These are phyloP conservation scores for Boletus sp. DNA, from an alignment of 768 basidiomycete species.

Conservation along the genomic window DNA sequence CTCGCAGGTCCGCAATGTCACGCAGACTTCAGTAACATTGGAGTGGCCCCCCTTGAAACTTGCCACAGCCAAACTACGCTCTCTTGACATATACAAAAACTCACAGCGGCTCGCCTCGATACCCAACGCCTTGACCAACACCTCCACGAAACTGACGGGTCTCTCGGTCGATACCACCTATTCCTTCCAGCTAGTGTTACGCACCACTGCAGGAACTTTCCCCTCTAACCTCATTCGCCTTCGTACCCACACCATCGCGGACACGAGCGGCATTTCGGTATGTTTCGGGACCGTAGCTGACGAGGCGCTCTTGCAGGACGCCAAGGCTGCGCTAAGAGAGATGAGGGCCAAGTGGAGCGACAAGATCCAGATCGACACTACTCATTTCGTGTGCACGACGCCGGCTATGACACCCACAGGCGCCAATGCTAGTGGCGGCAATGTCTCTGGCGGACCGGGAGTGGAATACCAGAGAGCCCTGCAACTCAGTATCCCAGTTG, in stretches of 20 bases:
- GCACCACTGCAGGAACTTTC: constrained; percentile 88
- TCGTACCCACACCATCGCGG: constrained; percentile 89
- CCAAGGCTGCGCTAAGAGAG: constrained; percentile 72
- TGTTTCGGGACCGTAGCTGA: constrained; percentile 93
- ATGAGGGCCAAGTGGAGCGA: constrained; percentile 92
- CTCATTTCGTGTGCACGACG: constrained; percentile 95
- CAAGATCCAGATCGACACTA: constrained; percentile 95
- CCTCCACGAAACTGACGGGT: constrained; percentile 82
- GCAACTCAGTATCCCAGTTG: constrained; percentile 90
- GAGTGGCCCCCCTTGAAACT: constrained; percentile 90
- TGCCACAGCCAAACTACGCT: constrained; percentile 81
- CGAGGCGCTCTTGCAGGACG: constrained; percentile 68
- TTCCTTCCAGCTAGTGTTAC: constrained; percentile 90
- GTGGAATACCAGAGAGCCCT: constrained; percentile 94
- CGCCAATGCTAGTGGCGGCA: constrained; percentile 51
- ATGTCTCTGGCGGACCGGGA: constrained; percentile 57
- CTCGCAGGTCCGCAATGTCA: constrained; percentile 79
- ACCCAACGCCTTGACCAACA: constrained; percentile 77
- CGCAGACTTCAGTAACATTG: constrained; percentile 94
- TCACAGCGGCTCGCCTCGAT: constrained; percentile 83
- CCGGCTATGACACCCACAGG: constrained; percentile 67
- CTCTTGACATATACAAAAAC: constrained; percentile 91
- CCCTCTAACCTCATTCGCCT: constrained; percentile 81
- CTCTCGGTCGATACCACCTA: constrained; percentile 83
- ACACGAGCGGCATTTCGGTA: constrained; percentile 92